A percentile compares a stretch with the other conserved stretches of the same genome.
Evolutionary conservation across 805 yeast genomes (phyloP).

Genomic region (Kluyveromyces wickerhamii): DNA sequence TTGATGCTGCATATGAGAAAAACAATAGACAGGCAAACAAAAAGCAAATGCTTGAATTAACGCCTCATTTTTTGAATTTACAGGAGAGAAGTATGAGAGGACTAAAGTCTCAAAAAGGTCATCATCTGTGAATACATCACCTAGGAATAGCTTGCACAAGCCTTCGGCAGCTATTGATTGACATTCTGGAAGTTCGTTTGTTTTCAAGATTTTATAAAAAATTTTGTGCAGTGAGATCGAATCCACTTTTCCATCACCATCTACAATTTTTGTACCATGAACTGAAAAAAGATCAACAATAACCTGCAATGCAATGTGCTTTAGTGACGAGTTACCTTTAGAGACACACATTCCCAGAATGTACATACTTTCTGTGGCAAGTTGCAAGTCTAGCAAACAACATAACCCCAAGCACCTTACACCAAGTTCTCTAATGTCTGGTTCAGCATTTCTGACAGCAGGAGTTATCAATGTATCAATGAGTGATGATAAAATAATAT

Average conservation of each 20-base stretch:
- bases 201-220: conserved; percentile 57
- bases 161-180: conserved; percentile 85
- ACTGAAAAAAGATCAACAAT: conserved; percentile 72
- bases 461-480: conserved; percentile 74
- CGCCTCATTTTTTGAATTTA: conserved; percentile 51
- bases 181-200: conserved; percentile 48
- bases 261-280: conserved; percentile 65
- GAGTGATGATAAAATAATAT: conserved; percentile 58
- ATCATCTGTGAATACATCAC: conserved; percentile 64
- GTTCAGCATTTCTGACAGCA: conserved; percentile 55
- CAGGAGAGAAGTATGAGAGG: conserved; percentile 67
- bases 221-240: conserved; percentile 58
- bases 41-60: conserved; percentile 75
- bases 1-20: conserved; percentile 68
- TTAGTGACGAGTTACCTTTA: conserved; percentile 55
- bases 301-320: conserved; percentile 55
- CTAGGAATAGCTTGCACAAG: conserved; percentile 69
- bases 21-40: conserved; percentile 82
- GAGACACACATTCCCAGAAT: conserved; percentile 64
- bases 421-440: conserved; percentile 54
- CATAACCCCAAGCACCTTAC: conserved; percentile 72
- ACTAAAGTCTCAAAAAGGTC: conserved; percentile 66
- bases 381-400: conserved; percentile 56
- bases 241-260: conserved; percentile 55
- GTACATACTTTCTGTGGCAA: conserved; percentile 58